Conservation (phyloP, 2,329 filamentous ascomycete species). For the Aphanocladium album region DNA sequence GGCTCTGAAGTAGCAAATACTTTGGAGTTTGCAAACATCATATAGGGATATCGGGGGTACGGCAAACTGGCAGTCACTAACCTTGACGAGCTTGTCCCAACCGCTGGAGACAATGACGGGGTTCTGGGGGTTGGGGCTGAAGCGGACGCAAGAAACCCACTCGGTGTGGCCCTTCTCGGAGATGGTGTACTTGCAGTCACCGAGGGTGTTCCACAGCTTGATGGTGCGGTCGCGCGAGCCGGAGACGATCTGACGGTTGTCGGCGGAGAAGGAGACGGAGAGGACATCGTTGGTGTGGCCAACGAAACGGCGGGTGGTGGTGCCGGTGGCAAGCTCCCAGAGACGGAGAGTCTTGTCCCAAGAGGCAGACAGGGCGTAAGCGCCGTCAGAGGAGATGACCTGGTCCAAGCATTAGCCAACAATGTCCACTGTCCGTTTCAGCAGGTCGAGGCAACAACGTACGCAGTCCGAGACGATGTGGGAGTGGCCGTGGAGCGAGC, state of each 20-base stretch:
- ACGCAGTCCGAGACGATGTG: constrained; percentile 99
- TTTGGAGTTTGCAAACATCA: constrained; percentile 85
- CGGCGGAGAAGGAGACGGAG: constrained; percentile 99
- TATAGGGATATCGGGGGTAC: constrained; percentile 37
- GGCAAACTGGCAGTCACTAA: constrained; percentile 46
- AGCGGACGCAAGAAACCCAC: constrained; percentile 99
- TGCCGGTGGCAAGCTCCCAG: constrained; percentile 97
- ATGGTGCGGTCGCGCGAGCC: constrained; percentile 97
- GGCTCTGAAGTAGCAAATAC: constrained; percentile 99
- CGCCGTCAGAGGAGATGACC: constrained; percentile 99
- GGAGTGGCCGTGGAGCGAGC: constrained; percentile 96
- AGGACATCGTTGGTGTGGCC: constrained; percentile 99
- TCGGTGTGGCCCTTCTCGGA: constrained; percentile 99
- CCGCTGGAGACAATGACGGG: constrained; percentile 97
- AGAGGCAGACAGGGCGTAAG: constrained; percentile 96
- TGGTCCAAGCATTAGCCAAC: constrained; percentile 34
- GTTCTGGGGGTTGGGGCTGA: constrained; percentile 99
- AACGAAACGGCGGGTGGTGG: constrained; percentile 96
- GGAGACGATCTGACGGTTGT: constrained; percentile 99
- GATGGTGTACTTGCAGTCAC: constrained; percentile 99
- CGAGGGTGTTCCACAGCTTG: constrained; percentile 99
- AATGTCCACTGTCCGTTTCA: constrained; percentile 15
- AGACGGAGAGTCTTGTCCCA: constrained; percentile 99
- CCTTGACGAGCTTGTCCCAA: constrained; percentile 99
- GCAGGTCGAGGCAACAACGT: constrained; percentile 54